phyloP scores from a whole-genome alignment of 345 rosid genomes.

The Syzygium aqueum region DNA sequence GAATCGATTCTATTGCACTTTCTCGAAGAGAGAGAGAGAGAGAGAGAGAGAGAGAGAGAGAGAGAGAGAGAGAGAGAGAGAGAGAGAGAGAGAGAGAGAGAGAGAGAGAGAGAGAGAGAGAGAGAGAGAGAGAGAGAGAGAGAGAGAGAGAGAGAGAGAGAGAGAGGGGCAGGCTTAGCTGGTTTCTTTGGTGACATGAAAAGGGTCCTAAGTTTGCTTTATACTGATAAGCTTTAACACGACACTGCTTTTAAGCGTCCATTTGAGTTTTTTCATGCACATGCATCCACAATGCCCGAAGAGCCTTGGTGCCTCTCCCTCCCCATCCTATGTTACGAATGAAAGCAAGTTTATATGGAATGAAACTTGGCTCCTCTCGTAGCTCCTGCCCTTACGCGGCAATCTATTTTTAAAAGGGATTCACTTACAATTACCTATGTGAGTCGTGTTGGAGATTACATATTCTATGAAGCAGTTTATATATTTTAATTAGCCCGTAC shows the following conservation, averaged over 20 bases:
- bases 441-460: not conserved
- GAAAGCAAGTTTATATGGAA: not conserved
- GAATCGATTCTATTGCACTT: constrained; percentile 37
- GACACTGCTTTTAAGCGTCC: constrained; percentile 10
- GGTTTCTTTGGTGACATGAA: constrained; percentile 31
- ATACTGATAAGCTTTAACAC: constrained; percentile 16
- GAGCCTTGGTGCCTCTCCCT: not conserved
- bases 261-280: constrained; percentile 46
- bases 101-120: constrained; percentile 10
- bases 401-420: not conserved
- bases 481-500: not conserved
- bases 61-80: constrained; percentile 8
- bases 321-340: not conserved
- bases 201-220: constrained; percentile 31
- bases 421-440: not conserved
- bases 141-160: constrained; percentile 9
- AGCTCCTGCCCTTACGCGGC: not conserved
- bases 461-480: not conserved
- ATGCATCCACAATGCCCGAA: not conserved
- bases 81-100: constrained; percentile 13
- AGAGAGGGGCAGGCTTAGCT: not conserved
- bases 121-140: constrained; percentile 12
- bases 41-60: constrained; percentile 15
- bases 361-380: not conserved
- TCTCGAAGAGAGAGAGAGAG: constrained; percentile 25